phyloP scores from a whole-genome alignment of 805 yeast genomes.

The Candida palmyrensis region DNA sequence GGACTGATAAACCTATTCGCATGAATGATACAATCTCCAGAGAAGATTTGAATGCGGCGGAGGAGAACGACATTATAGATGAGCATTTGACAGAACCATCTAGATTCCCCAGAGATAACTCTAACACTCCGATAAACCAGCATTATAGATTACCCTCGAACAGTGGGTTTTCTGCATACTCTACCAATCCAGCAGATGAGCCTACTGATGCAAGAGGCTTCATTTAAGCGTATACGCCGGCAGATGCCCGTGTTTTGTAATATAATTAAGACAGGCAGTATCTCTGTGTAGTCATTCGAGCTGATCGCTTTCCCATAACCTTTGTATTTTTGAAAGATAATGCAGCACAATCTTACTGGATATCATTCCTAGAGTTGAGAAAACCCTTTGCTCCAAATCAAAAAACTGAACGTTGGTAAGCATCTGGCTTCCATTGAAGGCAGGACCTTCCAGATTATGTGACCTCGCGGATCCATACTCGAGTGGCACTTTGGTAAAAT shows the following conservation, averaged over 20 bases:
- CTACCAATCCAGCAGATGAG: constrained; percentile 10
- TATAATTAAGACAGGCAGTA: neutral
- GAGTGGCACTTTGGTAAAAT: constrained; percentile 4
- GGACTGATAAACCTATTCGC: constrained; percentile 9
- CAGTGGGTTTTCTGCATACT: constrained; percentile 12
- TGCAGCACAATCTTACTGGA: neutral
- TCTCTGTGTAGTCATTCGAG: neutral
- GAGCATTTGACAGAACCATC: neutral
- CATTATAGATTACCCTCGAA: constrained; percentile 23
- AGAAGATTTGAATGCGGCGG: constrained; percentile 7
- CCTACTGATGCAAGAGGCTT: constrained; percentile 24
- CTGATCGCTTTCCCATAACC: constrained; percentile 16
- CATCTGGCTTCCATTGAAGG: neutral
- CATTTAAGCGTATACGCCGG: no score
- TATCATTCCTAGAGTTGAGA: neutral
- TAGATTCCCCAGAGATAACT: constrained; percentile 6
- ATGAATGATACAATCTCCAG: constrained; percentile 20
- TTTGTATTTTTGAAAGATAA: constrained; percentile 5
- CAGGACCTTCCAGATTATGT: constrained; percentile 3
- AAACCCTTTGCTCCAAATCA: neutral
- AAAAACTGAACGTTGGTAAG: neutral
- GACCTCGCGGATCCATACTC: constrained; percentile 9
- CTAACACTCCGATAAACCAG: constrained; percentile 8
- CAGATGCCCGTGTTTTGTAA: no score
- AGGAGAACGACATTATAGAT: neutral